Evolutionary conservation across 192 early-diverging fungal genomes (phyloP).

Genomic region (Backusella australiensis): DNA sequence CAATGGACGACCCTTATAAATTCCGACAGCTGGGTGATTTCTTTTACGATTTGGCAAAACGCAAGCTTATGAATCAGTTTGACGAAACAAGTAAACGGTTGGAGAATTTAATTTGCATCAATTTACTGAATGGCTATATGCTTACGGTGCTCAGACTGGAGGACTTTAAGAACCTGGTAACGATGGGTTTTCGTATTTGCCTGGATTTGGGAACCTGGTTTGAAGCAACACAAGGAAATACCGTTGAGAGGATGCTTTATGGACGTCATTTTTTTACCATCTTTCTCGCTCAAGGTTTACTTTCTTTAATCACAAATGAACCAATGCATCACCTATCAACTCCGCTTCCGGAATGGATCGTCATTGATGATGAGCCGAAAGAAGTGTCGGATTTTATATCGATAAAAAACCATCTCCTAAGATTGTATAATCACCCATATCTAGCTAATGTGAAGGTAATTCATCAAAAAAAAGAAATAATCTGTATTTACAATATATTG

Average conservation of each 20-base stretch:
- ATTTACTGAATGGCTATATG: background rate
- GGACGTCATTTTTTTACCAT: background rate
- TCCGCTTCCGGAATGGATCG: background rate
- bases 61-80: background rate
- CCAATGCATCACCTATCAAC: background rate
- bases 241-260: background rate
- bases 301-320: background rate
- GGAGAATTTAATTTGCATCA: background rate
- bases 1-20: background rate
- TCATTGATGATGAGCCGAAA: background rate
- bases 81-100: background rate
- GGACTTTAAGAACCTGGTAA: background rate
- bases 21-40: background rate
- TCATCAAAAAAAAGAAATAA: background rate
- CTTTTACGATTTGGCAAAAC: background rate
- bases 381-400: background rate
- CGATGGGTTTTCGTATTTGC: background rate
- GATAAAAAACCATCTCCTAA: background rate
- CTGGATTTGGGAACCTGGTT: background rate
- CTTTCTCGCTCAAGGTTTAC: background rate
- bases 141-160: background rate
- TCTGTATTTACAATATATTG: background rate
- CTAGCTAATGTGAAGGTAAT: background rate
- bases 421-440: background rate
- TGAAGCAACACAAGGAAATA: background rate